phyloP scores from a whole-genome alignment of 1,284 basidiomycete species.

The Heterobasidion irregulare region DNA sequence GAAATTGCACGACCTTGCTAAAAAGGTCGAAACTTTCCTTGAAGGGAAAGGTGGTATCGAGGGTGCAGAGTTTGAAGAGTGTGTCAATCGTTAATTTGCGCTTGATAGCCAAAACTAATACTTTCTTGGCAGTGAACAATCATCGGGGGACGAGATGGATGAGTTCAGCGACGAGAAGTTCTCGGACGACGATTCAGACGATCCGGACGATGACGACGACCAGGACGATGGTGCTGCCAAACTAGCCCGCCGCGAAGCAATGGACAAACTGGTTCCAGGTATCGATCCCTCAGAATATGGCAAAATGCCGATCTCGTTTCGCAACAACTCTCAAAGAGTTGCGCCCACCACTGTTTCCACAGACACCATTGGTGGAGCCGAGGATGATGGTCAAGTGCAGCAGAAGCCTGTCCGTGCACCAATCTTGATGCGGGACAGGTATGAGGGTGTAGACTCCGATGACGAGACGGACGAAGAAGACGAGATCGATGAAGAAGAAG shows the following conservation, averaged over 20 bases:
- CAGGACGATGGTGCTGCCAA: slow-evolving; percentile 20
- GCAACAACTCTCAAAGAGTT: slow-evolving; percentile 60
- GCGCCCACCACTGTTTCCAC: slow-evolving; percentile 40
- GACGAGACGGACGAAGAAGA: slow-evolving; percentile 69
- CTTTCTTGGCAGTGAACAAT: slow-evolving; percentile 38
- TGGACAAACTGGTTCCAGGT: slow-evolving; percentile 65
- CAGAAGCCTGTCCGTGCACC: slow-evolving; percentile 56
- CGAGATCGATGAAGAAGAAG: slow-evolving; percentile 40
- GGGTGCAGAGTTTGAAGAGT: slow-evolving; percentile 87
- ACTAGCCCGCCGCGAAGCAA: slow-evolving; percentile 43
- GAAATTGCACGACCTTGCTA: slow-evolving; percentile 67
- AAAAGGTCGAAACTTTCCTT: slow-evolving; percentile 81
- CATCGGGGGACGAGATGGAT: slow-evolving; percentile 36
- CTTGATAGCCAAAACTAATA: background rate
- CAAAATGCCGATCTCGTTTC: slow-evolving; percentile 66
- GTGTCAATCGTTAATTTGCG: slow-evolving; percentile 21
- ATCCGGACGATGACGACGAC: slow-evolving; percentile 31
- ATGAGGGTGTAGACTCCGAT: slow-evolving; percentile 81
- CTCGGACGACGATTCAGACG: slow-evolving; percentile 32
- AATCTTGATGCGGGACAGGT: slow-evolving; percentile 69
- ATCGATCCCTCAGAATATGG: slow-evolving; percentile 71
- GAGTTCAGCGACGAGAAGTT: slow-evolving; percentile 38
- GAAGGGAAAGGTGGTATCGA: slow-evolving; percentile 82
- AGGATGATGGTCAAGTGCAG: slow-evolving; percentile 7
- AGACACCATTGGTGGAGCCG: slow-evolving; percentile 26